These are phyloP conservation scores for Lactarius indigo DNA, from an alignment of 768 basidiomycete genomes.

Conservation along the genomic window DNA sequence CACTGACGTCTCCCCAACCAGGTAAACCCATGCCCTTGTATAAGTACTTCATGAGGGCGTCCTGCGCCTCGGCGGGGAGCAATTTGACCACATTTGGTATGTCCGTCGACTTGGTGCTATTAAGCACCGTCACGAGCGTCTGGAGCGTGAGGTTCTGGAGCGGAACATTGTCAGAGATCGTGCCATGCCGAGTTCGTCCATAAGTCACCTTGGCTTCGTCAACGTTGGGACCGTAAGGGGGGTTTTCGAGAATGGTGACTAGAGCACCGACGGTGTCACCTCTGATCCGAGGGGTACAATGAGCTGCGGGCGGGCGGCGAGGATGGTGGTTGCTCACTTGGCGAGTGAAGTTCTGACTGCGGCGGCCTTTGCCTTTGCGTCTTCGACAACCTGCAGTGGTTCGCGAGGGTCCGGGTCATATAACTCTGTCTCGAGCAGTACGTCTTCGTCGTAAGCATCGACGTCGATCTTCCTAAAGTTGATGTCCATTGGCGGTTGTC, in stretches of 20 bases:
- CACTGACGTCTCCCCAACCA: constrained; percentile 58
- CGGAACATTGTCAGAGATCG: neutral
- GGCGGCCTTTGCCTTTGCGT: constrained; percentile 70
- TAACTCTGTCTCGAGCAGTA: constrained; percentile 77
- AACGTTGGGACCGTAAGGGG: constrained; percentile 84
- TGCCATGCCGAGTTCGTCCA: neutral
- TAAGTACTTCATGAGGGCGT: constrained; percentile 94
- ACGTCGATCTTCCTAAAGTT: constrained; percentile 93
- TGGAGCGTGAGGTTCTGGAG: constrained; percentile 72
- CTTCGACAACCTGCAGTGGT: constrained; percentile 66
- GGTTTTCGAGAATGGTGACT: constrained; percentile 62
- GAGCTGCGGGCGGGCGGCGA: neutral
- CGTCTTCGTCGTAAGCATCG: constrained; percentile 90
- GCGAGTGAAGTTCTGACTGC: constrained; percentile 71
- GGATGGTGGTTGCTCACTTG: constrained; percentile 48
- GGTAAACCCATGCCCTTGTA: constrained; percentile 91
- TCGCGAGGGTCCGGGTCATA: constrained; percentile 83
- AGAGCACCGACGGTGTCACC: constrained; percentile 76
- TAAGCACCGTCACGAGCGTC: constrained; percentile 82
- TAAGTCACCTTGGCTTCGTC: constrained; percentile 84
- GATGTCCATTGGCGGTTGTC: constrained; percentile 35
- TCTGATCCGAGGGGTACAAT: constrained; percentile 38
- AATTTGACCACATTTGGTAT: constrained; percentile 71
- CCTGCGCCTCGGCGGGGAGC: constrained; percentile 72
- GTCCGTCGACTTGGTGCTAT: constrained; percentile 89